A percentile compares a stretch with the other conserved stretches of the same genome.
Evolutionary conservation across 73 alveolate genomes (phyloP).

Genomic region (Paramecium sonneborni): DNA sequence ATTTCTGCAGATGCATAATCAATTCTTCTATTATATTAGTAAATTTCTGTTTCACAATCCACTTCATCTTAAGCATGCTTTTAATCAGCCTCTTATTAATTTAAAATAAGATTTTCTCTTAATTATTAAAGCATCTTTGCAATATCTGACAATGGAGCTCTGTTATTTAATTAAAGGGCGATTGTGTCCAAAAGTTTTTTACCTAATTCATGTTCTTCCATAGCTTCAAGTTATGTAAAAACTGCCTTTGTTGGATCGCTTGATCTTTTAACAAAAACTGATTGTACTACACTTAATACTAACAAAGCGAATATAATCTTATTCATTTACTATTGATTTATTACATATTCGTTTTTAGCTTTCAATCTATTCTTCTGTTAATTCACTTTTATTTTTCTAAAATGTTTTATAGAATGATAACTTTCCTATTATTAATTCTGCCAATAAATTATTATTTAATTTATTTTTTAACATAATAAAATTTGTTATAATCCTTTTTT

Average conservation of each 20-base stretch:
- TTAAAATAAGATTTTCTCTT: neutral
- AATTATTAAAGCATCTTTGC: neutral
- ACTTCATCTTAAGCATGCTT: slow-evolving; percentile 60
- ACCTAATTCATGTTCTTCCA: neutral
- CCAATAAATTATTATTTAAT: neutral
- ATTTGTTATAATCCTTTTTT: neutral
- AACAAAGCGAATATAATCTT: neutral
- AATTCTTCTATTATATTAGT: slow-evolving; percentile 57
- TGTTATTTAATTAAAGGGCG: neutral
- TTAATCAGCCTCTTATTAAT: slow-evolving; percentile 42
- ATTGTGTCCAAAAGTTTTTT: neutral
- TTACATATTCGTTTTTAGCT: neutral
- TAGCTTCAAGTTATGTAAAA: neutral
- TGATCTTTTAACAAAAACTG: neutral
- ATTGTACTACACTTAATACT: neutral
- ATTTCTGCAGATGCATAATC: neutral
- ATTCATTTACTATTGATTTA: neutral
- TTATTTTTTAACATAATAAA: neutral
- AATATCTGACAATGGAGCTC: neutral
- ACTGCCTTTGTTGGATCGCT: neutral
- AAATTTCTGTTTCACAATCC: slow-evolving; percentile 54
- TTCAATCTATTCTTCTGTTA: neutral
- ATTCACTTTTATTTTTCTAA: neutral
- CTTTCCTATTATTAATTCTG: neutral
- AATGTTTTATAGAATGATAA: neutral